Evolutionary conservation across 2,329 filamentous ascomycete genomes (phyloP).

Genomic region (Ilyonectria destructans): DNA sequence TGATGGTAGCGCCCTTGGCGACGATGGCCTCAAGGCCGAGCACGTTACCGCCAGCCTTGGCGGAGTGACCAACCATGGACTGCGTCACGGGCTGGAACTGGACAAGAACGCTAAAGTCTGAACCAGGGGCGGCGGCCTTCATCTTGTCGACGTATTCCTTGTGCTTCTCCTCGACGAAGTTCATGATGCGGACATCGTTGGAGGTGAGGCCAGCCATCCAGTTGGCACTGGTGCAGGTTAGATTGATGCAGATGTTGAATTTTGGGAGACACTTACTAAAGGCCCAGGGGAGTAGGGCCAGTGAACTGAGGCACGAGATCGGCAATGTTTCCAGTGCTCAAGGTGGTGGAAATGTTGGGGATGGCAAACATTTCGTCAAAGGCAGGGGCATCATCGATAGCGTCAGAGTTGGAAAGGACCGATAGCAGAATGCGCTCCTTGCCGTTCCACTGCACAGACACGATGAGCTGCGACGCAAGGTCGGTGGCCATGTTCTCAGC

Average conservation of each 20-base stretch:
- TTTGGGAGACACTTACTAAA: conserved; percentile 35
- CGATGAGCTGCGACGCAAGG: conserved; percentile 50
- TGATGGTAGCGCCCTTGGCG: conserved; percentile 54
- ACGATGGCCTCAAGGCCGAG: conserved; percentile 54
- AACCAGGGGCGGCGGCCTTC: conserved; percentile 44
- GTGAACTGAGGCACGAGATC: conserved; percentile 53
- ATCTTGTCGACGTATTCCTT: conserved; percentile 50
- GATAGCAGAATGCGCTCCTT: conserved; percentile 37
- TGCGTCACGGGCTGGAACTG: conserved; percentile 54
- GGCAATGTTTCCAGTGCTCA: conserved; percentile 42
- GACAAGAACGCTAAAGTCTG: conserved; percentile 48
- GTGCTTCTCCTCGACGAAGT: conserved; percentile 51
- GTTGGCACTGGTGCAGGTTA: conserved; percentile 40
- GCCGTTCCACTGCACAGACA: conserved; percentile 43
- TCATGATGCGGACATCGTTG: conserved; percentile 50
- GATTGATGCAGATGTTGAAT: neutral
- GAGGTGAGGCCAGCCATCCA: conserved; percentile 54
- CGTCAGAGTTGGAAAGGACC: conserved; percentile 50
- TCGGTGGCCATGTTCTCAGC: conserved; percentile 47
- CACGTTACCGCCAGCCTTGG: conserved; percentile 50
- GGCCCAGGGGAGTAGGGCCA: conserved; percentile 52
- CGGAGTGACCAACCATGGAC: conserved; percentile 46
- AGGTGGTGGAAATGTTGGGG: conserved; percentile 42
- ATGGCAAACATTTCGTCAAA: conserved; percentile 46
- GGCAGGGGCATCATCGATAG: conserved; percentile 40